A percentile compares a stretch with the other conserved stretches of the same genome.
These are phyloP conservation scores for Arthroderma sp. DNA, from an alignment of 2,329 filamentous ascomycete genomes.

Conservation along the genomic window DNA sequence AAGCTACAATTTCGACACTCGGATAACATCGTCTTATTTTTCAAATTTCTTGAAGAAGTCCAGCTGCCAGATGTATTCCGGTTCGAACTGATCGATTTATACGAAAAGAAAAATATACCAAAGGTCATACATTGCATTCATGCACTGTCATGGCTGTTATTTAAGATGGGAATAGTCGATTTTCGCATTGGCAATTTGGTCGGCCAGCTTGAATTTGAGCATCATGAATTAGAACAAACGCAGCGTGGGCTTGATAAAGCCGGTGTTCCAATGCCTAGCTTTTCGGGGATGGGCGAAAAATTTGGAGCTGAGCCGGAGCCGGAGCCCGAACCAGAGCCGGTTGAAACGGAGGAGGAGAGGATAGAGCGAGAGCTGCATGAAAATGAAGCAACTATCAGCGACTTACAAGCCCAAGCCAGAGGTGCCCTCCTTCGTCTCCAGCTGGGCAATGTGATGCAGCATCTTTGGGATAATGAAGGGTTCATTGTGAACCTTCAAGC, in stretches of 20 bases:
- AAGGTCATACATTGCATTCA: slow-evolving; percentile 99
- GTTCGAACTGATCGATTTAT: slow-evolving; percentile 92
- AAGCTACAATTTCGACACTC: slow-evolving; percentile 90
- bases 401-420: slow-evolving; percentile 76
- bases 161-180: slow-evolving; percentile 83
- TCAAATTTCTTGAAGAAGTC: slow-evolving; percentile 80
- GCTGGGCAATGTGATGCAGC: slow-evolving; percentile 72
- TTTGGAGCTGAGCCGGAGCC: slow-evolving; percentile 76
- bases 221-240: slow-evolving; percentile 92
- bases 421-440: slow-evolving; percentile 66
- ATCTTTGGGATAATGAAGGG: slow-evolving; percentile 75
- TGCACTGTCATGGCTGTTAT: slow-evolving; percentile 92
- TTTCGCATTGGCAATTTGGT: slow-evolving; percentile 96
- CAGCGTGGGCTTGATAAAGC: slow-evolving; percentile 95
- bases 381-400: slow-evolving; percentile 56
- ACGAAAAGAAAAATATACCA: slow-evolving; percentile 98
- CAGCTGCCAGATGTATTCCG: slow-evolving; percentile 90
- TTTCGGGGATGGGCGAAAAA: slow-evolving; percentile 91
- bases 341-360: slow-evolving; percentile 80
- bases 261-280: slow-evolving; percentile 91
- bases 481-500: slow-evolving; percentile 71
- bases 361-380: slow-evolving; percentile 70
- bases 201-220: slow-evolving; percentile 90
- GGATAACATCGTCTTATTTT: slow-evolving; percentile 95
- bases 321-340: slow-evolving; percentile 55